Percentiles rank a stretch among this genome's conserved stretches.
phyloP scores from a whole-genome alignment of 2,329 filamentous ascomycete genomes.

The Dothistroma pini region DNA sequence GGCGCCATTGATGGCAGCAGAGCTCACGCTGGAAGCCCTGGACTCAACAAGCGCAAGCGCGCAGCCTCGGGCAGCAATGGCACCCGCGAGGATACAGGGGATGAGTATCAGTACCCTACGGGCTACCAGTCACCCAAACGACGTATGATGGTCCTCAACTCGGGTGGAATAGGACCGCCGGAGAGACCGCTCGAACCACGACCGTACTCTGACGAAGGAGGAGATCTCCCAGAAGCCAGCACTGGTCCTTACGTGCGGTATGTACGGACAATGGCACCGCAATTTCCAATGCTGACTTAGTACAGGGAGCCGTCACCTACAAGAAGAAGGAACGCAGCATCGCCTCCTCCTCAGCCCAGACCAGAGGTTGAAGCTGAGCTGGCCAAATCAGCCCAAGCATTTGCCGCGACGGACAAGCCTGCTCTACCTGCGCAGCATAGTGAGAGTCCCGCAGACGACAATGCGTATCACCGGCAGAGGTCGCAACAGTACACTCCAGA shows the following conservation, averaged over 20 bases:
- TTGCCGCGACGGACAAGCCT: constrained; percentile 6
- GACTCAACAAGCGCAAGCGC: constrained; percentile 27
- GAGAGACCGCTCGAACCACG: background rate
- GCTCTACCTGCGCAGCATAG: constrained; percentile 8
- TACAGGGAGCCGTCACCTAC: constrained; percentile 19
- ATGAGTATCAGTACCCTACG: background rate
- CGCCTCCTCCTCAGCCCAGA: constrained; percentile 21
- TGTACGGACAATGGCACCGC: background rate
- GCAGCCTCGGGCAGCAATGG: constrained; percentile 14
- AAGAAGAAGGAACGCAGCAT: background rate
- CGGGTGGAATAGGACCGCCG: constrained; percentile 11
- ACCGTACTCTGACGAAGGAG: background rate
- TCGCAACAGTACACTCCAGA: constrained; percentile 35
- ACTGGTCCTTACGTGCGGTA: constrained; percentile 8
- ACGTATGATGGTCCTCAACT: constrained; percentile 18
- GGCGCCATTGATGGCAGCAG: background rate
- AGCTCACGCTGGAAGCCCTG: constrained; percentile 1
- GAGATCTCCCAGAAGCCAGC: background rate
- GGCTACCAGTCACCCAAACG: constrained; percentile 23
- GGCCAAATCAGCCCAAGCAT: constrained; percentile 40
- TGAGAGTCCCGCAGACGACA: constrained; percentile 35
- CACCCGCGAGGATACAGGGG: constrained; percentile 4
- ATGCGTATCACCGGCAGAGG: constrained; percentile 33
- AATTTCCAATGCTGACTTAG: background rate
- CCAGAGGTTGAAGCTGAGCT: constrained; percentile 40